phyloP scores from a whole-genome alignment of 192 early-diverging fungal species.

The Coemansia reversa region DNA sequence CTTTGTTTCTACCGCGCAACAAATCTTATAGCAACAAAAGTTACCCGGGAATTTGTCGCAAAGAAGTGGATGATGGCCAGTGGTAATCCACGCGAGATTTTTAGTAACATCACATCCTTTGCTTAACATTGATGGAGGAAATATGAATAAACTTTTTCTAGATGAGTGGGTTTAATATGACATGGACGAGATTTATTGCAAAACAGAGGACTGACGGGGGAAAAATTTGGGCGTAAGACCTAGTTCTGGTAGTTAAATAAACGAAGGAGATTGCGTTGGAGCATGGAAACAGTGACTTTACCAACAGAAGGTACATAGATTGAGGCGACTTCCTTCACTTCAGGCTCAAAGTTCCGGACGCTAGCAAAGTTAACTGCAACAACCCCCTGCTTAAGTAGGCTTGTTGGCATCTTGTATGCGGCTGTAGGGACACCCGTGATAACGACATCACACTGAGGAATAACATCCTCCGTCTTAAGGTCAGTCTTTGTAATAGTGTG shows the following conservation, averaged over 20 bases:
- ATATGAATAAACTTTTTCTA: neutral
- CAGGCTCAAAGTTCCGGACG: conserved; percentile 93
- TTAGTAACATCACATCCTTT: conserved; percentile 41
- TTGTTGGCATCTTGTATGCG: conserved; percentile 83
- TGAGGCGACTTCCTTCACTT: conserved; percentile 87
- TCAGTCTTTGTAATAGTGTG: conserved; percentile 69
- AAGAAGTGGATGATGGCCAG: conserved; percentile 44
- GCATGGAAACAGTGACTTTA: conserved; percentile 98
- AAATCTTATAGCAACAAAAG: conserved; percentile 21
- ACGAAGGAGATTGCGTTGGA: conserved; percentile 92
- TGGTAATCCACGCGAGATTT: conserved; percentile 51
- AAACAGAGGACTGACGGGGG: neutral
- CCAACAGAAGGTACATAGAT: conserved; percentile 97
- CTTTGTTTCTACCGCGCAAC: conserved; percentile 42
- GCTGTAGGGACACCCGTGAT: conserved; percentile 94
- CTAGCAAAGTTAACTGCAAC: conserved; percentile 97
- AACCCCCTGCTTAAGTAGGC: conserved; percentile 92
- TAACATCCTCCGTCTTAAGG: conserved; percentile 72
- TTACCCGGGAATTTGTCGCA: conserved; percentile 37
- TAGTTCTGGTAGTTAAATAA: conserved; percentile 72
- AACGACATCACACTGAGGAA: conserved; percentile 90
- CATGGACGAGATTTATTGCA: neutral
- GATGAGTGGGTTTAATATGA: conserved; percentile 4
- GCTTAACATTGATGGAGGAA: conserved; percentile 6
- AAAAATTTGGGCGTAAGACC: neutral